A percentile compares a stretch with the other conserved stretches of the same genome.
Conservation (phyloP, 768 basidiomycete species). For the Boletus vinaceobasis region DNA sequence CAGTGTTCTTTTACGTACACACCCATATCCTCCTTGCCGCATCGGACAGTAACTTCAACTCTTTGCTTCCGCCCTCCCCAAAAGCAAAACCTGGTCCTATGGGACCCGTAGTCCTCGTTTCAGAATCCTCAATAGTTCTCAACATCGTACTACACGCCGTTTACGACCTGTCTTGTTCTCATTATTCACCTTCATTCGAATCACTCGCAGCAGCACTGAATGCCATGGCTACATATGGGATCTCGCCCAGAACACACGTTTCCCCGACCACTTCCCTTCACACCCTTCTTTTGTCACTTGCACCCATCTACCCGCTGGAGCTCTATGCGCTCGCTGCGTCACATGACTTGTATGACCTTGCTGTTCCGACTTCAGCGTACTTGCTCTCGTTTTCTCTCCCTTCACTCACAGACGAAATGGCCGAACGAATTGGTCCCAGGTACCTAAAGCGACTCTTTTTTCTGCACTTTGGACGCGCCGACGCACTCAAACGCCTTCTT, state of each 20-base stretch:
- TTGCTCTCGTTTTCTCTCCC: conserved; percentile 69
- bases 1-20: conserved; percentile 84
- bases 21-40: conserved; percentile 50
- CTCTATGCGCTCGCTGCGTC: conserved; percentile 69
- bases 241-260: conserved; percentile 47
- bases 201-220: conserved; percentile 55
- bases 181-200: conserved; percentile 68
- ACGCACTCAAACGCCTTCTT: conserved; percentile 77
- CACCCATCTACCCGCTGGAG: conserved; percentile 66
- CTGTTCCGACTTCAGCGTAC: conserved; percentile 70
- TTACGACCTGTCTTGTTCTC: conserved; percentile 70
- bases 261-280: conserved; percentile 54
- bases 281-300: conserved; percentile 59
- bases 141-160: conserved; percentile 72
- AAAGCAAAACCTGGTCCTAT: conserved; percentile 39
- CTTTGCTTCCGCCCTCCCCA: conserved; percentile 47
- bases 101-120: conserved; percentile 55
- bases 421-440: conserved; percentile 63
- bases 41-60: conserved; percentile 64
- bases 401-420: conserved; percentile 67
- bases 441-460: conserved; percentile 83
- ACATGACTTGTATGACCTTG: conserved; percentile 67
- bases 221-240: conserved; percentile 57
- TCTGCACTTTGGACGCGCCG: conserved; percentile 76
- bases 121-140: conserved; percentile 58